phyloP scores from a whole-genome alignment of 148 eudicot species.

The Rheum nobile region DNA sequence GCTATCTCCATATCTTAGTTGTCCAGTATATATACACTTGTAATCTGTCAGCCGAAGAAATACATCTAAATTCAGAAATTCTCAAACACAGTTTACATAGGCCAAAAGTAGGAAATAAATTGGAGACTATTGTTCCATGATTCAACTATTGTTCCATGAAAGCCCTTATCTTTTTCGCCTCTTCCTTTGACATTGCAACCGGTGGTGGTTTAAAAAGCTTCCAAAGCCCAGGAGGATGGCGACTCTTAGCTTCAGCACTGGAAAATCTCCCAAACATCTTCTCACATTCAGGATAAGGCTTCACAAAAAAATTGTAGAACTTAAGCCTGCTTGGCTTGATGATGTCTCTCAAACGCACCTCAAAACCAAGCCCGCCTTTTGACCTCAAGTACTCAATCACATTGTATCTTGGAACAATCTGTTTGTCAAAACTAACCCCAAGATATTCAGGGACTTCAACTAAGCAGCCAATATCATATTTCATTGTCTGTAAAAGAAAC shows the following conservation, averaged over 20 bases:
- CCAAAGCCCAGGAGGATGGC: conserved; percentile 78
- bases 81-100: not conserved
- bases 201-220: conserved; percentile 56
- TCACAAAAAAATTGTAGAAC: conserved; percentile 78
- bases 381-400: conserved; percentile 77
- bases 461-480: conserved; percentile 41
- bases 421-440: conserved; percentile 79
- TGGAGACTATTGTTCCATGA: too few relatives aligned
- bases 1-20: too few relatives aligned
- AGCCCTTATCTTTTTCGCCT: conserved; percentile 37
- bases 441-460: conserved; percentile 77
- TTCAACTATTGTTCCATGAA: conserved; percentile 25
- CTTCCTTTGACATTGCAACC: conserved; percentile 30
- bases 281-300: conserved; percentile 94
- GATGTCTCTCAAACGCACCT: conserved; percentile 52
- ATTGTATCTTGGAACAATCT: conserved; percentile 70
- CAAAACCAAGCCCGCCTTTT: conserved; percentile 67
- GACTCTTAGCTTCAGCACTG: conserved; percentile 22
- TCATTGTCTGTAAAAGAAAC: conserved; percentile 50
- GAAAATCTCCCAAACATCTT: conserved; percentile 60
- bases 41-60: too few relatives aligned
- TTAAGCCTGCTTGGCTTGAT: conserved; percentile 59
- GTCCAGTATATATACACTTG: too few relatives aligned
- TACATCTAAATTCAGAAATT: too few relatives aligned
- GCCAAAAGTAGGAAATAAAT: not conserved